phyloP scores from a whole-genome alignment of 768 basidiomycete species.

The Tephrocybe sp. region DNA sequence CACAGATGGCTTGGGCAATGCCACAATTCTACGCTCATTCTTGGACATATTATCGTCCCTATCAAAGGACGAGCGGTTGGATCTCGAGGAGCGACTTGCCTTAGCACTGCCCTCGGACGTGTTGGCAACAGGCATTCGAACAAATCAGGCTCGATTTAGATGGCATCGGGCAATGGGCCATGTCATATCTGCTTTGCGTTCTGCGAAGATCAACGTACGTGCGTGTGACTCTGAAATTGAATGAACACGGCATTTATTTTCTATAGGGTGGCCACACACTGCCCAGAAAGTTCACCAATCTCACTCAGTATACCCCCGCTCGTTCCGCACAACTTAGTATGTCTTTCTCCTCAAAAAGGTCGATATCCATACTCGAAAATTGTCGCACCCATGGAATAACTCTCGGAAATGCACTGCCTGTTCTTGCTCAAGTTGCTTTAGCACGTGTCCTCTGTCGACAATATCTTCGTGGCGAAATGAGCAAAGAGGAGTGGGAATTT shows the following conservation, averaged over 20 bases:
- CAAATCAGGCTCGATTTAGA: constrained; percentile 35
- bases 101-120: constrained; percentile 39
- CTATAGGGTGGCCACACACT: constrained; percentile 58
- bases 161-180: constrained; percentile 47
- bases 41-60: constrained; percentile 38
- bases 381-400: constrained; percentile 46
- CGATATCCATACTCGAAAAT: constrained; percentile 29
- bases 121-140: constrained; percentile 30
- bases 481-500: constrained; percentile 51
- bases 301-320: constrained; percentile 37
- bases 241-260: too few species aligned
- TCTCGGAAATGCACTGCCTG: constrained; percentile 49
- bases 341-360: constrained; percentile 29
- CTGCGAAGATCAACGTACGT: constrained; percentile 35
- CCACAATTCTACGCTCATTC: constrained; percentile 42
- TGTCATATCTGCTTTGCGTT: constrained; percentile 33
- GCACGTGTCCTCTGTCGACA: constrained; percentile 49
- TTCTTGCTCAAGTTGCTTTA: constrained; percentile 52
- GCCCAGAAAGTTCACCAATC: constrained; percentile 39
- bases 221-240: neutral
- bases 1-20: constrained; percentile 47
- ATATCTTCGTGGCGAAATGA: constrained; percentile 48
- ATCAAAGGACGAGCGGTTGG: constrained; percentile 12
- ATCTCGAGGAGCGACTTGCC: constrained; percentile 38
- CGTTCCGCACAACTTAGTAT: constrained; percentile 24